Percentiles rank a stretch among this genome's conserved stretches.
Conservation (phyloP, 345 rosid species). For the Turnera subulata region DNA sequence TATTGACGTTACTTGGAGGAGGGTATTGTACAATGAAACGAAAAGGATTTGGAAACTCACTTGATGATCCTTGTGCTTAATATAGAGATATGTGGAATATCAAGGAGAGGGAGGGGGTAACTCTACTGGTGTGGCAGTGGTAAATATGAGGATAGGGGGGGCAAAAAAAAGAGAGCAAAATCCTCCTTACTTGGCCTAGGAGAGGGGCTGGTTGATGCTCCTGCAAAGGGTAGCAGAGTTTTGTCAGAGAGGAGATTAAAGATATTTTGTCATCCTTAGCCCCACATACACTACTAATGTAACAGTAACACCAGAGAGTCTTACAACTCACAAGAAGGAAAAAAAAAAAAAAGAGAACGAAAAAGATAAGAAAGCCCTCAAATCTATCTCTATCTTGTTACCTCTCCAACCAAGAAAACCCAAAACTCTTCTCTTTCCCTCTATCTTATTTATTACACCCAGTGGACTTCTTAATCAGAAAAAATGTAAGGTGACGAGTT, state of each 20-base stretch:
- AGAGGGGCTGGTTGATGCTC: constrained; percentile 24
- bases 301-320: constrained; percentile 7
- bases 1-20: too few relatives aligned
- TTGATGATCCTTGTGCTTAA: too few relatives aligned
- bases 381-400: neutral
- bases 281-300: constrained; percentile 9
- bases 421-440: neutral
- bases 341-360: too few relatives aligned
- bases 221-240: constrained; percentile 32
- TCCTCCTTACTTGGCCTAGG: constrained; percentile 4
- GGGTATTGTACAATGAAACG: neutral
- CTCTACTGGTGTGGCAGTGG: neutral
- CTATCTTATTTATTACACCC: neutral
- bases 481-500: constrained; percentile 13
- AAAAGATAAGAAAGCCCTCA: too few relatives aligned
- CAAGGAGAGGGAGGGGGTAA: neutral
- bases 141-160: neutral
- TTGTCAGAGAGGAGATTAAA: constrained; percentile 18
- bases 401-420: neutral
- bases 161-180: neutral
- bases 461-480: neutral
- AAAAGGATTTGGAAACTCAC: neutral
- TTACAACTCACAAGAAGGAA: neutral
- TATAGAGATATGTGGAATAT: neutral
- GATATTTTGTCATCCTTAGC: constrained; percentile 19